These are phyloP conservation scores for Torulaspora quercuum DNA, from an alignment of 805 yeast genomes.

Conservation along the genomic window DNA sequence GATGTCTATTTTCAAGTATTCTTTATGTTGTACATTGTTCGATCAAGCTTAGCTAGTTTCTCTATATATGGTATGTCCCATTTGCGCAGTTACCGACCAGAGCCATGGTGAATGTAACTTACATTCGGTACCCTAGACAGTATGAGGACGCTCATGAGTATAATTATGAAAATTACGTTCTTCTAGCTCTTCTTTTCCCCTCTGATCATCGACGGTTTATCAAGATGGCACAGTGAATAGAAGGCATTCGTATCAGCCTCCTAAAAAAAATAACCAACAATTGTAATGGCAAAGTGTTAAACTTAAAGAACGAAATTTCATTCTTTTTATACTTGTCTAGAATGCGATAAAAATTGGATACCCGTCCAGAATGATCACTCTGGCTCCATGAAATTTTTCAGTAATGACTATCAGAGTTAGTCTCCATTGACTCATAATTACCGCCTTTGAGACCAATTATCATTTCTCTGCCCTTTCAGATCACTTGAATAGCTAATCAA, in stretches of 20 bases:
- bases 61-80: conserved; percentile 21
- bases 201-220: conserved; percentile 35
- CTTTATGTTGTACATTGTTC: no score
- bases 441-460: conserved; percentile 2
- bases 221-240: conserved; percentile 40
- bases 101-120: conserved; percentile 21
- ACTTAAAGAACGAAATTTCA: no score
- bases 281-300: no score
- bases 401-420: conserved; percentile 1
- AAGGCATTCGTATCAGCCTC: conserved; percentile 38
- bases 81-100: conserved; percentile 38
- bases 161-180: conserved; percentile 14
- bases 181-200: conserved; percentile 41
- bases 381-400: conserved; percentile 2
- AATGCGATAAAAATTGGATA: no score
- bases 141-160: conserved; percentile 39
- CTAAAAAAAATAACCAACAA: conserved; percentile 10
- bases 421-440: background rate
- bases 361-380: no score
- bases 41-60: background rate
- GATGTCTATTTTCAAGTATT: no score
- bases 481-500: background rate
- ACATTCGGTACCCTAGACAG: conserved; percentile 28
- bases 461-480: background rate
- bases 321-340: no score